A percentile compares a stretch with the other conserved stretches of the same genome.
phyloP scores from a whole-genome alignment of 2,329 filamentous ascomycete species.

The Samsoniella hepiali region DNA sequence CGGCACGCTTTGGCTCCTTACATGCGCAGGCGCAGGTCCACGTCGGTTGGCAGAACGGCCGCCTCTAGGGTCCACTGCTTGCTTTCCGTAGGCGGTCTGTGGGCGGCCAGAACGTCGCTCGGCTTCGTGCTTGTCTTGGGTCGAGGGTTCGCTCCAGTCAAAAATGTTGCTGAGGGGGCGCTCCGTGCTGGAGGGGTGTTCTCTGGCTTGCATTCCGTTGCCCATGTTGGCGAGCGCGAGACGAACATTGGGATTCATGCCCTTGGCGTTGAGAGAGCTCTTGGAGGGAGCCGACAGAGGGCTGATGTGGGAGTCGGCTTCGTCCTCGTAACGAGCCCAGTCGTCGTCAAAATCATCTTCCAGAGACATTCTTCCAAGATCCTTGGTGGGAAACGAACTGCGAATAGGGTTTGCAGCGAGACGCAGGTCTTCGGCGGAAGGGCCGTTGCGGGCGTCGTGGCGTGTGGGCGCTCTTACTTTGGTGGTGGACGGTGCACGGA shows the following conservation, averaged over 20 bases:
- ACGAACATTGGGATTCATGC: constrained; percentile 52
- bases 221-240: constrained; percentile 54
- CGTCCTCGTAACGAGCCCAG: constrained; percentile 58
- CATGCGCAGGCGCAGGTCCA: constrained; percentile 65
- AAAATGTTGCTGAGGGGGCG: constrained; percentile 67
- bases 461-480: constrained; percentile 21
- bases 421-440: not conserved
- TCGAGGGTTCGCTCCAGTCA: constrained; percentile 70
- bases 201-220: constrained; percentile 31
- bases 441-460: constrained; percentile 26
- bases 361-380: constrained; percentile 52
- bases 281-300: constrained; percentile 56
- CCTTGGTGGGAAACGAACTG: constrained; percentile 35
- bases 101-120: constrained; percentile 61
- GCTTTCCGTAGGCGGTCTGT: constrained; percentile 73
- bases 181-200: constrained; percentile 34
- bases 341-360: constrained; percentile 63
- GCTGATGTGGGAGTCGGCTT: constrained; percentile 51
- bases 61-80: constrained; percentile 66
- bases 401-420: constrained; percentile 25
- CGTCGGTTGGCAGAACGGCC: constrained; percentile 66
- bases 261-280: constrained; percentile 51
- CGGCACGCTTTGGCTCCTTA: constrained; percentile 78
- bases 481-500: constrained; percentile 37
- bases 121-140: constrained; percentile 58